Base-by-base conservation (phyloP, 2,329 filamentous ascomycete species). In the Fusarium bactridioides region DNA sequence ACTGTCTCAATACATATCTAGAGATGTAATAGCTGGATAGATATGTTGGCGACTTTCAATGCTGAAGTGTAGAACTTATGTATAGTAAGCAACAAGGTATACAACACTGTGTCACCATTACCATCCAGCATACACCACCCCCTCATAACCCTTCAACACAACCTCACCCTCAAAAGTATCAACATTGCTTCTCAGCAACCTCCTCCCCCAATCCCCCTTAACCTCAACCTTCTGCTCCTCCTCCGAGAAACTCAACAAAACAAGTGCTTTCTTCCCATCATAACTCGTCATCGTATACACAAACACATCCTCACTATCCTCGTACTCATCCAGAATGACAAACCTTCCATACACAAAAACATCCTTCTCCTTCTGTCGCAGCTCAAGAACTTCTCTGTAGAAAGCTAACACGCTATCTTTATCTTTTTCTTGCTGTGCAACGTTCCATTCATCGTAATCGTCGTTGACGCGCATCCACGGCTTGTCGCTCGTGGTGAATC, bases 381-480 rank as follows among this genome's bases (percentile, higher is more conserved):
- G 15, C 4, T 51, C 48, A 13, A 79, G 41, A 2, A 74, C 50
- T 11, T 64, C 4, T 11, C 68, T 67, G 70, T 75, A 79, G 16
- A 70, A 77, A 0, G 48, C 55, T 2, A 79, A 53, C 2, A 78
- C 72, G 18, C 76, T 77, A 4, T 67, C 48, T 0, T 25, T 1
- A 1, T 78, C 69, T 0, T 55, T 40, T 21, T 68, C 64, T 33
- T 77, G 76, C 0, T 53, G 7, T 0, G 47, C 54, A 23, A 76
- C 74, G 10, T 79, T 79, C 63, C 68, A 74, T 5, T 71, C 5
- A 0, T 18, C 10, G 2, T 62, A 77, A 19, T 78, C 73, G 5
- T 78, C 73, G 21, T 80, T 77, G 6, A 76, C 59, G 0, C 68
- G 58, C 77, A 80, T 80, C 78, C 78, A 80, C 3, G 77, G 74